These are phyloP conservation scores for Linnemannia schmuckeri DNA, from an alignment of 192 early-diverging fungal genomes.

Conservation along the genomic window DNA sequence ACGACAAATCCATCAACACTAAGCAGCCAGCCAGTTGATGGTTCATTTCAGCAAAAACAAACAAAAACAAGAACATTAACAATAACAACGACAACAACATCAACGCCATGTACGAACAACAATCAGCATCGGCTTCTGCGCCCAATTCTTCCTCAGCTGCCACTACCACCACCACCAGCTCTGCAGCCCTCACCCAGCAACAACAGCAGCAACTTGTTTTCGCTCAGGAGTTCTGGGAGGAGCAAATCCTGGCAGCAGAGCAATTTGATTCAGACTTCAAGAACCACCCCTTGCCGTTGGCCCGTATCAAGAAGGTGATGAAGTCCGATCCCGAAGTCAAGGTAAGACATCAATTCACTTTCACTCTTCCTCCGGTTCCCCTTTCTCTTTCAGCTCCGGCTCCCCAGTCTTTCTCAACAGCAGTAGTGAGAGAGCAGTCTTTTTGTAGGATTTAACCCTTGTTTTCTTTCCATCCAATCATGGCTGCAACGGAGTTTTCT, in stretches of 20 bases:
- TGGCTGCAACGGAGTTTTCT: neutral
- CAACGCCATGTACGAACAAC: slow-evolving; percentile 23
- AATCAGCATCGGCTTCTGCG: slow-evolving; percentile 13
- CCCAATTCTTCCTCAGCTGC: slow-evolving; percentile 11
- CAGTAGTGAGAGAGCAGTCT: neutral
- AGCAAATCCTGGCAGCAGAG: slow-evolving; percentile 74
- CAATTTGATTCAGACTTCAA: slow-evolving; percentile 90
- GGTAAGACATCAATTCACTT: slow-evolving; percentile 58
- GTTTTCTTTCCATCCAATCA: neutral
- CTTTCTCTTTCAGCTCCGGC: neutral
- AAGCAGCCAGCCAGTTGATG: neutral
- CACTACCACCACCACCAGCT: neutral
- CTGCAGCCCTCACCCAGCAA: neutral
- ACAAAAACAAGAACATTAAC: neutral
- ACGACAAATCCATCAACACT: neutral
- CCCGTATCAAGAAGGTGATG: slow-evolving; percentile 99
- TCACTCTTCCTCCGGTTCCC: neutral
- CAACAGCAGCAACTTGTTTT: slow-evolving; percentile 48
- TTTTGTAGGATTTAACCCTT: neutral
- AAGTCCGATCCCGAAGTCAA: slow-evolving; percentile 97
- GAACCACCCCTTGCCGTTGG: slow-evolving; percentile 90
- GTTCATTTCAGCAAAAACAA: neutral
- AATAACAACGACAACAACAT: neutral
- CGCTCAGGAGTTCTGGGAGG: slow-evolving; percentile 76
- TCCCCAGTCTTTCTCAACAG: too few species aligned